phyloP scores from a whole-genome alignment of 2,329 filamentous ascomycete species.

The Aspergillus clavatus region DNA sequence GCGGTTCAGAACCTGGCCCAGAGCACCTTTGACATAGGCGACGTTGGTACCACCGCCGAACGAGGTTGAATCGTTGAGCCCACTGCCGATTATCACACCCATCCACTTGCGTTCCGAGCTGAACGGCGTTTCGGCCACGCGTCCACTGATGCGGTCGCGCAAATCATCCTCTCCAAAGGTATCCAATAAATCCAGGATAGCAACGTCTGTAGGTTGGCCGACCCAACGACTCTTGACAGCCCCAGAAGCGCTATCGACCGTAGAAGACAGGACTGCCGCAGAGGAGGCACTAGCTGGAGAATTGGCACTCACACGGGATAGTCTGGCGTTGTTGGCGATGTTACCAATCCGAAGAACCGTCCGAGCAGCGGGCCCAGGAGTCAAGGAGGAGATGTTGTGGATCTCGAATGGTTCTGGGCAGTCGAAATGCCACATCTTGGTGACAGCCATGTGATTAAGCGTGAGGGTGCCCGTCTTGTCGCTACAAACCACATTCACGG shows the following conservation, averaged over 20 bases:
- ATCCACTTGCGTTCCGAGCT: slow-evolving; percentile 99
- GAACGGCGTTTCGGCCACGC: slow-evolving; percentile 83
- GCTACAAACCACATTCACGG: slow-evolving; percentile 99
- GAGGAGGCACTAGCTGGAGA: slow-evolving; percentile 65
- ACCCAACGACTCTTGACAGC: slow-evolving; percentile 82
- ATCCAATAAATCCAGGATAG: slow-evolving; percentile 91
- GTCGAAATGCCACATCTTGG: slow-evolving; percentile 94
- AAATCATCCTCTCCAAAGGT: slow-evolving; percentile 87
- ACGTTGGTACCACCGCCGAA: slow-evolving; percentile 61
- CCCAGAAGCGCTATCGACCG: slow-evolving; percentile 57
- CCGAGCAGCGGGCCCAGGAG: slow-evolving; percentile 68
- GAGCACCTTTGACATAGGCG: slow-evolving; percentile 91
- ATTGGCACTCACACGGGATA: slow-evolving; percentile 68
- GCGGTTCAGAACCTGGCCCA: slow-evolving; percentile 78
- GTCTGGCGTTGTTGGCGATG: slow-evolving; percentile 87
- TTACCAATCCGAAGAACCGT: slow-evolving; percentile 89
- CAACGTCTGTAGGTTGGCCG: slow-evolving; percentile 94
- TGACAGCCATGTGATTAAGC: slow-evolving; percentile 96
- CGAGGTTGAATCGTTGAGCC: slow-evolving; percentile 49
- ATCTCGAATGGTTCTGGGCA: slow-evolving; percentile 54
- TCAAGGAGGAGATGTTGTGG: slow-evolving; percentile 47
- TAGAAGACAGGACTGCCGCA: slow-evolving; percentile 80
- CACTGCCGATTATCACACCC: slow-evolving; percentile 76
- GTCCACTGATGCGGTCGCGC: slow-evolving; percentile 75
- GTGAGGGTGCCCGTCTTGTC: slow-evolving; percentile 97